Conservation (phyloP, 768 basidiomycete species). For the Tylopilus balloui region DNA sequence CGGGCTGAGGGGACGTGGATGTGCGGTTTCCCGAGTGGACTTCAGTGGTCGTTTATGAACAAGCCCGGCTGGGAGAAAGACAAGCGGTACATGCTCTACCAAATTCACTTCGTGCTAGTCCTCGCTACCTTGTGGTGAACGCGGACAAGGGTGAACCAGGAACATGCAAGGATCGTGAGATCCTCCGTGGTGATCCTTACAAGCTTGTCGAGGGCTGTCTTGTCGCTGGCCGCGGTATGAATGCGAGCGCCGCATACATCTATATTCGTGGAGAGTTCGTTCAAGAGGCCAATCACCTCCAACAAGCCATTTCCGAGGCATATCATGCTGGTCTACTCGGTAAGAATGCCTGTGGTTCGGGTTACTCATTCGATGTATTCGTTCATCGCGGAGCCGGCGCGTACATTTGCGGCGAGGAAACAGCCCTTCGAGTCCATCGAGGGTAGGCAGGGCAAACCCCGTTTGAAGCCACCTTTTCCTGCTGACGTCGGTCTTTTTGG, state of each 20-base stretch:
- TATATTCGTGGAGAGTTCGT: conserved; percentile 99
- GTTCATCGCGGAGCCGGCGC: conserved; percentile 98
- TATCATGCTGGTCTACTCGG: conserved; percentile 87
- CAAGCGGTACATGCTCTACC: conserved; percentile 48
- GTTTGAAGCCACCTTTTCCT: conserved; percentile 97
- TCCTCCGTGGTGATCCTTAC: conserved; percentile 95
- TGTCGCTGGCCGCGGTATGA: conserved; percentile 95
- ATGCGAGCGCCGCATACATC: conserved; percentile 97
- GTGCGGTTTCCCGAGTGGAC: conserved; percentile 92
- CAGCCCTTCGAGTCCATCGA: conserved; percentile 95
- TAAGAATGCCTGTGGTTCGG: conserved; percentile 85
- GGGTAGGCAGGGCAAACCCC: conserved; percentile 97
- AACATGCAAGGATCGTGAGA: conserved; percentile 98
- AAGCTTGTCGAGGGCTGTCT: conserved; percentile 98
- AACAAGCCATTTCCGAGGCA: conserved; percentile 93
- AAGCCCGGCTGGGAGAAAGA: conserved; percentile 99
- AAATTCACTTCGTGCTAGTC: conserved; percentile 43
- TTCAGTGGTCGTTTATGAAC: conserved; percentile 99
- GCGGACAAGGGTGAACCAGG: conserved; percentile 99
- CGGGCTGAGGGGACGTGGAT: conserved; percentile 91
- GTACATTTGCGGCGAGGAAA: conserved; percentile 99
- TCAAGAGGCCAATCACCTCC: conserved; percentile 90
- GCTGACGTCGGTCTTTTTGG: conserved; percentile 98
- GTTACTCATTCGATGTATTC: conserved; percentile 96
- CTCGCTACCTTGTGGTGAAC: conserved; percentile 95